These are phyloP conservation scores for Mycena latifolia DNA, from an alignment of 768 basidiomycete genomes.

Conservation along the genomic window DNA sequence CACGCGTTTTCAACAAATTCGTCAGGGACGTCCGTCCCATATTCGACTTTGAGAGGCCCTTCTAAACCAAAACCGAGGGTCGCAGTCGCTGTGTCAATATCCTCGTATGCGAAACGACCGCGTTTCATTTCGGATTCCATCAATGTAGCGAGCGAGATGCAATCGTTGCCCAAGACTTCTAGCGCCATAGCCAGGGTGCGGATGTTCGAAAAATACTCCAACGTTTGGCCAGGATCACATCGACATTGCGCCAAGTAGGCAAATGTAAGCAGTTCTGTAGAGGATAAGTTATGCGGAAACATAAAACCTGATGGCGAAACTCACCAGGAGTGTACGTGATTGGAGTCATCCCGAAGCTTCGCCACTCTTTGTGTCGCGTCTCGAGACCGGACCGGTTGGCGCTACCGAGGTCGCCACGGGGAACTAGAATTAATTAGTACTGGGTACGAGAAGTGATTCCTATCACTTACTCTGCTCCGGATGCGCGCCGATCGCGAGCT, in stretches of 20 bases:
- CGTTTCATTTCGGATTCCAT: constrained; percentile 72
- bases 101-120: constrained; percentile 71
- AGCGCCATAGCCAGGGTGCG: constrained; percentile 63
- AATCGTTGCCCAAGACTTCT: constrained; percentile 60
- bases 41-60: constrained; percentile 72
- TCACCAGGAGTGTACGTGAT: constrained; percentile 75
- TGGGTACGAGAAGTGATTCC: background rate
- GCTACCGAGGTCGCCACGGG: constrained; percentile 63
- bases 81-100: constrained; percentile 60
- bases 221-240: constrained; percentile 77
- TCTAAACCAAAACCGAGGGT: constrained; percentile 78
- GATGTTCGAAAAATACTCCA: constrained; percentile 73
- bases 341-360: constrained; percentile 73
- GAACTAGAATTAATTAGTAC: constrained; percentile 51
- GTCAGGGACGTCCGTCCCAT: constrained; percentile 76
- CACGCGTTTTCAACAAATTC: constrained; percentile 80
- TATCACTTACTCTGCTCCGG: constrained; percentile 75
- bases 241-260: constrained; percentile 86
- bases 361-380: constrained; percentile 55
- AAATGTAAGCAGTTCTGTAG: constrained; percentile 77
- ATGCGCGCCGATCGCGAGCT: constrained; percentile 80
- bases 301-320: constrained; percentile 27
- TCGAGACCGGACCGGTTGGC: constrained; percentile 53
- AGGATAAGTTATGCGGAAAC: constrained; percentile 9
- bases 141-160: constrained; percentile 65